Conservation (phyloP, 1,284 basidiomycete genomes). For the Termitomyces sp. region DNA sequence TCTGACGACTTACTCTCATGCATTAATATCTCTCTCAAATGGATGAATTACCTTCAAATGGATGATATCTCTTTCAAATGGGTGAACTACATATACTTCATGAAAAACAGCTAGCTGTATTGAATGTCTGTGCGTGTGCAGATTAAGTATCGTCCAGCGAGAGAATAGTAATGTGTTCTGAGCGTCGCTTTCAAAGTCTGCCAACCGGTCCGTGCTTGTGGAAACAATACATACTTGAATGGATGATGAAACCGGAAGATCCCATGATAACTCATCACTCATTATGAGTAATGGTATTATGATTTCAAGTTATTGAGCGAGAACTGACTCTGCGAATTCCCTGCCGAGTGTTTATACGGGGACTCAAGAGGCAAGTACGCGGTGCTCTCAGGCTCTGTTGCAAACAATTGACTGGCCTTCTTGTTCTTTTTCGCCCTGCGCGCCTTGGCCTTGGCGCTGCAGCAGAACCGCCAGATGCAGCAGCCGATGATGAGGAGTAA, state of each 20-base stretch:
- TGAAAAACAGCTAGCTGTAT: slow-evolving; percentile 11
- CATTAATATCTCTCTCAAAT: neutral
- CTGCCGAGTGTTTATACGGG: slow-evolving; percentile 8
- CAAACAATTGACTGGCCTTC: slow-evolving; percentile 11
- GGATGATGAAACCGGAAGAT: neutral
- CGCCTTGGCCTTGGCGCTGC: slow-evolving; percentile 25
- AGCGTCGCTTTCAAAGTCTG: slow-evolving; percentile 2
- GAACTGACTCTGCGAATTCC: slow-evolving; percentile 9
- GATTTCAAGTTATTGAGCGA: slow-evolving; percentile 8
- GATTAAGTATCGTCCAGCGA: slow-evolving; percentile 18
- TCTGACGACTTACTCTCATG: neutral
- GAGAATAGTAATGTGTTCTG: slow-evolving; percentile 2
- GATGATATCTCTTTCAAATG: slow-evolving; percentile 3
- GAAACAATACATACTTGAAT: neutral
- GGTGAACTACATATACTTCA: slow-evolving; percentile 4
- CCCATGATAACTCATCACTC: neutral
- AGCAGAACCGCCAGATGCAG: slow-evolving; percentile 64
- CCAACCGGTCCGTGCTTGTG: slow-evolving; percentile 1
- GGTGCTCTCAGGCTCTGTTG: slow-evolving; percentile 15
- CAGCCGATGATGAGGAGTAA: slow-evolving; percentile 44
- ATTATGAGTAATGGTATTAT: slow-evolving; percentile 2
- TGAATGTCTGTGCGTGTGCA: neutral
- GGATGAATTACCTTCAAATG: slow-evolving; percentile 3
- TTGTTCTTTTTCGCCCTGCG: slow-evolving; percentile 23
- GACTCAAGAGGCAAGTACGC: slow-evolving; percentile 19